Evolutionary conservation across 192 early-diverging fungal genomes (phyloP).

Genomic region (Coemansia sp.): DNA sequence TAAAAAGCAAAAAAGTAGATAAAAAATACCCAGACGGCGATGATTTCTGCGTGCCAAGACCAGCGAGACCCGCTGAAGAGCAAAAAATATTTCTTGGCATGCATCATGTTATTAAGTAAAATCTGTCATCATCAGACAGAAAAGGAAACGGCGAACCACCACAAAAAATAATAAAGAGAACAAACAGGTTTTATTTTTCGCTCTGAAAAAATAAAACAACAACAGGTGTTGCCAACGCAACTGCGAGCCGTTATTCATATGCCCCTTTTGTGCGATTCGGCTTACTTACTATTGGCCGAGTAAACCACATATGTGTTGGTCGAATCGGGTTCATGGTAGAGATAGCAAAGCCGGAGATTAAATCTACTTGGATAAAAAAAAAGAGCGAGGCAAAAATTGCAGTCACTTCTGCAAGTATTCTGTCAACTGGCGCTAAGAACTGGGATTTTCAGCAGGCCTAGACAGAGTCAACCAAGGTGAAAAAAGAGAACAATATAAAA

Average conservation of each 20-base stretch:
- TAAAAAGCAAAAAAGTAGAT: not conserved
- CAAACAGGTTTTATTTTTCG: too few relatives aligned
- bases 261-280: not conserved
- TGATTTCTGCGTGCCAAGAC: slow-evolving; percentile 6
- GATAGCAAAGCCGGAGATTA: not conserved
- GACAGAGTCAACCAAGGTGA: too few relatives aligned
- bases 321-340: not conserved
- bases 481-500: too few relatives aligned
- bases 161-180: too few relatives aligned
- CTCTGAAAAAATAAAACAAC: too few relatives aligned
- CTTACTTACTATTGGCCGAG: slow-evolving; percentile 12
- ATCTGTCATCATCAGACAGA: too few relatives aligned
- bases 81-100: slow-evolving; percentile 9
- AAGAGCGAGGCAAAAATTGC: too few relatives aligned
- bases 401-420: too few relatives aligned
- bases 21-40: not conserved
- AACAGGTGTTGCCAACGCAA: too few relatives aligned
- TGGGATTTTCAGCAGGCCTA: too few relatives aligned
- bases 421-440: too few relatives aligned
- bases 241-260: not conserved
- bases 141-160: too few relatives aligned
- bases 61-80: not conserved
- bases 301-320: slow-evolving; percentile 9
- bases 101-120: not conserved
- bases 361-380: not conserved